phyloP scores from a whole-genome alignment of 805 yeast species.

The Spathaspora passalidarum region DNA sequence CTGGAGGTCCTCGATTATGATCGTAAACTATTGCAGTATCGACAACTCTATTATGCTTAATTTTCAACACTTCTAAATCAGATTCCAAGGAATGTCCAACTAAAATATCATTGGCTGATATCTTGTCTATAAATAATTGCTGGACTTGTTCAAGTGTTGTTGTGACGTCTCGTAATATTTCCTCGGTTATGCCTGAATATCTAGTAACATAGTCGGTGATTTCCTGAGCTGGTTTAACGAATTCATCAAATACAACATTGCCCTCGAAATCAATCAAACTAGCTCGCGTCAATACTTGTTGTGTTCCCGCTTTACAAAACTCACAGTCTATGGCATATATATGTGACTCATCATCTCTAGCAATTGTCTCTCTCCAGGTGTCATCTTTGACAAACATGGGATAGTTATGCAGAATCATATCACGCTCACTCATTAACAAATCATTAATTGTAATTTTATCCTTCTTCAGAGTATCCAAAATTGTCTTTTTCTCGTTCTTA shows the following conservation, averaged over 20 bases:
- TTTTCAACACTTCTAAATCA: conserved; percentile 67
- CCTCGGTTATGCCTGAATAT: conserved; percentile 85
- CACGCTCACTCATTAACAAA: conserved; percentile 48
- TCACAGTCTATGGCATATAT: conserved; percentile 91
- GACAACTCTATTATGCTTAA: conserved; percentile 70
- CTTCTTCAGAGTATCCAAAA: conserved; percentile 28
- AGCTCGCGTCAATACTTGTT: conserved; percentile 71
- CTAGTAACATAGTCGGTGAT: conserved; percentile 79
- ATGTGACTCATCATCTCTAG: conserved; percentile 47
- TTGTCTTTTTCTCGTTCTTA: conserved; percentile 50
- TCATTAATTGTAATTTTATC: conserved; percentile 47
- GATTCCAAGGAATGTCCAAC: conserved; percentile 90
- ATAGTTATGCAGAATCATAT: conserved; percentile 48
- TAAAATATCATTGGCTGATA: conserved; percentile 59
- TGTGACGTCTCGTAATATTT: conserved; percentile 56
- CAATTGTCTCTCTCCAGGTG: background rate
- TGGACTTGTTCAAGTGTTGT: conserved; percentile 71
- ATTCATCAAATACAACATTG: conserved; percentile 61
- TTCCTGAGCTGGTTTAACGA: conserved; percentile 72
- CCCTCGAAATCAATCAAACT: conserved; percentile 67
- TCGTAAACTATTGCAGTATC: conserved; percentile 80
- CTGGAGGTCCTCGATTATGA: conserved; percentile 81
- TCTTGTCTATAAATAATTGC: conserved; percentile 41
- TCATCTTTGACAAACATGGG: conserved; percentile 49
- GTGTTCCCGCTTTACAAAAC: conserved; percentile 69